phyloP scores from a whole-genome alignment of 2,329 filamentous ascomycete genomes.

The Trichoderma pleuroti region DNA sequence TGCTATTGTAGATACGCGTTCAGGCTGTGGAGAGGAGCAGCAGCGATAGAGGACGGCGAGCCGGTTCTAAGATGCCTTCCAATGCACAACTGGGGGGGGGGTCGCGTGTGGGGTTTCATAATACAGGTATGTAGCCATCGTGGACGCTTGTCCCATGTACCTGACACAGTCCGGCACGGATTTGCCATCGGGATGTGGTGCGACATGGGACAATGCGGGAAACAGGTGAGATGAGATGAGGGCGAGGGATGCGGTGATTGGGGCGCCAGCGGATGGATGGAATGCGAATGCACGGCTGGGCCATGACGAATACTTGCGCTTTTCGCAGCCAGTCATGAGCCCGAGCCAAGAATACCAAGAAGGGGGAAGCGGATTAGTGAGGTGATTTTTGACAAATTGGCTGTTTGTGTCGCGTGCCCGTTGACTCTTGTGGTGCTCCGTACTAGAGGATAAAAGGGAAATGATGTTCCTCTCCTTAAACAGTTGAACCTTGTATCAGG shows the following conservation, averaged over 20 bases:
- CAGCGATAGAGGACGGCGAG: background rate
- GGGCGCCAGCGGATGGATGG: background rate
- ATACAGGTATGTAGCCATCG: background rate
- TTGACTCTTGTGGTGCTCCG: background rate
- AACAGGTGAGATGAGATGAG: background rate
- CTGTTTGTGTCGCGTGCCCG: background rate
- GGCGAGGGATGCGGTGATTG: background rate
- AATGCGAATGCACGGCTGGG: background rate
- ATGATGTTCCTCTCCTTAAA: constrained; percentile 5
- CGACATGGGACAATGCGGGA: background rate
- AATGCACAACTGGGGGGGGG: background rate
- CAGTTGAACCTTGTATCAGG: background rate
- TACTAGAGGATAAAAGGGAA: constrained; percentile 4
- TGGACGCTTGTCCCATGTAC: background rate
- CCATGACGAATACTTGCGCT: background rate
- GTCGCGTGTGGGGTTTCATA: background rate
- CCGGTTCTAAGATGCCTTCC: background rate
- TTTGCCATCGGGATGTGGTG: background rate
- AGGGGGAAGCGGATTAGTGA: background rate
- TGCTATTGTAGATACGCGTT: background rate
- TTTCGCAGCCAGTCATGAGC: background rate
- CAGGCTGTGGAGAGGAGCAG: background rate
- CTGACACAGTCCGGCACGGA: background rate
- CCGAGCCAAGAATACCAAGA: background rate
- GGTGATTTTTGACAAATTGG: background rate